Evolutionary conservation across 1,284 basidiomycete genomes (phyloP).

Genomic region (Tilletiopsis washingtonensis): DNA sequence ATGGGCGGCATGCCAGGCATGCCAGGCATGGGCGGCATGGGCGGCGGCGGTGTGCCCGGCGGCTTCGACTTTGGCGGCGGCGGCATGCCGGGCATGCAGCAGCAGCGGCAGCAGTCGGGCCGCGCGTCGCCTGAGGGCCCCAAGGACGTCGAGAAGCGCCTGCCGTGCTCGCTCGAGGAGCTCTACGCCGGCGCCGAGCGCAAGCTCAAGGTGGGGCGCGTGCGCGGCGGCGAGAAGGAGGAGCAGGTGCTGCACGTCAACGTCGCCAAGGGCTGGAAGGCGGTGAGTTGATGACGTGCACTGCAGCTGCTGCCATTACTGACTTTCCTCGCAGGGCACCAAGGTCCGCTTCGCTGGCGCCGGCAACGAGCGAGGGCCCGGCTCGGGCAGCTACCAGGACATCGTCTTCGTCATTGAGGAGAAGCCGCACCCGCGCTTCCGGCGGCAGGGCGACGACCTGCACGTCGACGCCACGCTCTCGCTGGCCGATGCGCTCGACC

Average conservation of each 20-base stretch:
- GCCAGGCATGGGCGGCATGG: conserved; percentile 30
- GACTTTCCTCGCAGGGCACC: too few species aligned
- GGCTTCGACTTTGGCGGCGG: conserved; percentile 12
- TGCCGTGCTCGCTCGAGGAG: conserved; percentile 80
- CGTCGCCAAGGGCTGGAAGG: conserved; percentile 46
- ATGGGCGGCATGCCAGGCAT: conserved; percentile 32
- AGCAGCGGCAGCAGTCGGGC: neutral
- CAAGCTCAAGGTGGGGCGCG: conserved; percentile 73
- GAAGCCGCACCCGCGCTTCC: conserved; percentile 36
- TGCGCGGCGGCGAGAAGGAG: conserved; percentile 66
- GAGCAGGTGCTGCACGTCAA: conserved; percentile 66
- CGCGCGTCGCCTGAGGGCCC: conserved; percentile 21
- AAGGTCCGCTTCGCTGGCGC: conserved; percentile 44
- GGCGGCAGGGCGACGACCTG: conserved; percentile 42
- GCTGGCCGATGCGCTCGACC: conserved; percentile 41
- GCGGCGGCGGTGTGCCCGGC: conserved; percentile 19
- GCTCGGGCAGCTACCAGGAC: conserved; percentile 37
- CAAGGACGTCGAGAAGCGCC: conserved; percentile 69
- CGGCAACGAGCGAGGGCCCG: conserved; percentile 40
- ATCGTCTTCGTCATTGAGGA: conserved; percentile 46
- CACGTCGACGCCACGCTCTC: conserved; percentile 23
- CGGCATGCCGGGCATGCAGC: conserved; percentile 1
- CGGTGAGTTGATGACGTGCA: too few species aligned
- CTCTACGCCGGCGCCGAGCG: conserved; percentile 84
- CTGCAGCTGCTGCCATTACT: too few species aligned